A percentile compares a stretch with the other conserved stretches of the same genome.
Conservation (phyloP, 176 grass and related monocot species). For the Saccharum officinarum region DNA sequence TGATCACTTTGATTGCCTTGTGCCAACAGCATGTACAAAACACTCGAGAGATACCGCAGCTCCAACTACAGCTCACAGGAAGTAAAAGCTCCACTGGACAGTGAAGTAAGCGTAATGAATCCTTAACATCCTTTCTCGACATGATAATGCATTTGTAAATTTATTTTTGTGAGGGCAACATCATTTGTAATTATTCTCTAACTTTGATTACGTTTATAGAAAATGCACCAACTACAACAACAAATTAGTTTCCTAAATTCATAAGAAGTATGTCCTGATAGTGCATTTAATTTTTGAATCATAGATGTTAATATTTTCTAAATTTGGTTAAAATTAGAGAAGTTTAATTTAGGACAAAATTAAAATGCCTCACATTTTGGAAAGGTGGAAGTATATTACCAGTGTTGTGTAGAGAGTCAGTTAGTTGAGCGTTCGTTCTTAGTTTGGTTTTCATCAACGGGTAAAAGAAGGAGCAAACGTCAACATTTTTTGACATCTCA, state of each 20-base stretch:
- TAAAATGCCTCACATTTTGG: not conserved
- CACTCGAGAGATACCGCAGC: slow-evolving; percentile 73
- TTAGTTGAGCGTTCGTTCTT: not conserved
- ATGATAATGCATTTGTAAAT: not conserved
- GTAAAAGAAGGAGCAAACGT: not conserved
- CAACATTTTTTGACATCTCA: not conserved
- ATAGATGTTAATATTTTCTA: not conserved
- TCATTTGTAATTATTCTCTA: not conserved
- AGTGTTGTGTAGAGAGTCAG: not conserved
- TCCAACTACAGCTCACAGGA: slow-evolving; percentile 57
- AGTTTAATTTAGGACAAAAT: not conserved
- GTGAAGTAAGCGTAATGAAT: slow-evolving; percentile 49
- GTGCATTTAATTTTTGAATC: not conserved
- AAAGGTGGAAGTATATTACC: not conserved
- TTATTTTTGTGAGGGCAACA: not conserved
- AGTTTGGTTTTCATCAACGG: not conserved
- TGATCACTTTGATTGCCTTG: not conserved
- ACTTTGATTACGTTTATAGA: not conserved
- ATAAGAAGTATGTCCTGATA: not conserved
- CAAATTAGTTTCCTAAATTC: not conserved
- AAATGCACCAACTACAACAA: not conserved
- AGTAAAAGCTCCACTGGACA: slow-evolving; percentile 42
- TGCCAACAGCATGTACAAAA: slow-evolving; percentile 69
- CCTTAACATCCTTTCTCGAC: not conserved
- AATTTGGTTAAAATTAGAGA: not conserved